Conservation (phyloP, 176 grass and related monocot species). For the Aegilops speltoides region DNA sequence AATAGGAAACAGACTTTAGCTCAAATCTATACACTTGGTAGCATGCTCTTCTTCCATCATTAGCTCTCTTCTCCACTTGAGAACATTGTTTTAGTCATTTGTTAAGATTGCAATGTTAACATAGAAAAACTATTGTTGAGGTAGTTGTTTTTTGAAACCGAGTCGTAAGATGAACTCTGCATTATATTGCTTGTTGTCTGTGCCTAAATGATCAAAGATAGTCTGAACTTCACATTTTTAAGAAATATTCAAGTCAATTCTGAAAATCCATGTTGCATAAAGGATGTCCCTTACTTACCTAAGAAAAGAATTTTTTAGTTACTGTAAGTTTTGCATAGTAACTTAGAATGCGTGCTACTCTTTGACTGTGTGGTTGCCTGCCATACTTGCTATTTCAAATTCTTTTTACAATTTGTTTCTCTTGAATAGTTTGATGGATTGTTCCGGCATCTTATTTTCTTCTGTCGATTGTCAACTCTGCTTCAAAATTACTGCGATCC, state of each 20-base stretch:
- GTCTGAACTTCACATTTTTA: not conserved
- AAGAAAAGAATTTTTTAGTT: not conserved
- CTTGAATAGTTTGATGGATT: slow-evolving; percentile 1
- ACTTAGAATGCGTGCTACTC: not conserved
- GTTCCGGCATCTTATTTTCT: slow-evolving; percentile 7
- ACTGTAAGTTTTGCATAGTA: not conserved
- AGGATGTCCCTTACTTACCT: not conserved
- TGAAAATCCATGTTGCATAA: not conserved
- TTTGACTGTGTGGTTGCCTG: not conserved
- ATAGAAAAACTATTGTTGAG: slow-evolving; percentile 9
- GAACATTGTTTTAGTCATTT: not conserved
- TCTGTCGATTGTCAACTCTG: not conserved
- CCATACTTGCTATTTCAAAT: not conserved
- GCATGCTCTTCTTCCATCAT: not conserved
- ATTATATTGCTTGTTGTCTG: not conserved
- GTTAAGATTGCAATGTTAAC: not conserved
- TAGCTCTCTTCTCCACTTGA: slow-evolving; percentile 14
- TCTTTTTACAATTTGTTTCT: not conserved
- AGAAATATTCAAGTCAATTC: not conserved
- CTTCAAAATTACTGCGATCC: not conserved
- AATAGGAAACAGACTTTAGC: not conserved
- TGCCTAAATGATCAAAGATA: not conserved
- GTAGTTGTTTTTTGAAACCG: not conserved
- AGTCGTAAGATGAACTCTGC: slow-evolving; percentile 1
- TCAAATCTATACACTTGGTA: not conserved